Evolutionary conservation across 768 basidiomycete species (phyloP).

Genomic region (Macrocybe gigantea): DNA sequence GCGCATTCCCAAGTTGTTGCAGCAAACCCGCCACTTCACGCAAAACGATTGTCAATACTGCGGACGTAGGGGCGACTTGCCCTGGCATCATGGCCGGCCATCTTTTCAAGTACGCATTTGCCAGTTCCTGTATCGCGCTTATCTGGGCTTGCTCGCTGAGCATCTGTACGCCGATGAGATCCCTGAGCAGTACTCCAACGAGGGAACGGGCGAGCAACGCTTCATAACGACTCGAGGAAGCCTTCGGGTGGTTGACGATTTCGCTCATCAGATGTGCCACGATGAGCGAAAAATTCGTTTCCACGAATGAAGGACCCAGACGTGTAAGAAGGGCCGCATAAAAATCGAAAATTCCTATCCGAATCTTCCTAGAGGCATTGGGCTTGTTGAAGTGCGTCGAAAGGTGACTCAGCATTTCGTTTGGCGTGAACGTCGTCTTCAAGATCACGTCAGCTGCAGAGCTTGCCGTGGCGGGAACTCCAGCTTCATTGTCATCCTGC

Average conservation of each 20-base stretch:
- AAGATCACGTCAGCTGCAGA: conserved; percentile 46
- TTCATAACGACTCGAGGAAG: conserved; percentile 61
- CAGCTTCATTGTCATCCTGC: conserved; percentile 55
- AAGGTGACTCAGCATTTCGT: conserved; percentile 79
- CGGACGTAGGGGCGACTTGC: conserved; percentile 59
- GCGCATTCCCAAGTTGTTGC: conserved; percentile 88
- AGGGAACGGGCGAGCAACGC: conserved; percentile 63
- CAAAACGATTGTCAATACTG: conserved; percentile 68
- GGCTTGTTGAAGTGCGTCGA: conserved; percentile 79
- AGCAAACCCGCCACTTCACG: conserved; percentile 83
- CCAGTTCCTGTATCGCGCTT: conserved; percentile 80
- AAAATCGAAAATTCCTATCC: conserved; percentile 85
- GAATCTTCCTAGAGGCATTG: conserved; percentile 57
- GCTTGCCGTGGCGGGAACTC: conserved; percentile 30
- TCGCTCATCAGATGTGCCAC: conserved; percentile 75
- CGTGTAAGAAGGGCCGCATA: conserved; percentile 73
- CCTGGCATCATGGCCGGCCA: conserved; percentile 95
- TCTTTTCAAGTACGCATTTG: conserved; percentile 74
- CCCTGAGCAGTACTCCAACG: conserved; percentile 73
- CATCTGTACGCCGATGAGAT: conserved; percentile 84
- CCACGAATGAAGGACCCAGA: conserved; percentile 75
- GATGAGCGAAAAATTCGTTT: conserved; percentile 76
- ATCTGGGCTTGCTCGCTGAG: conserved; percentile 94
- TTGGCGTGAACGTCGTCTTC: conserved; percentile 64
- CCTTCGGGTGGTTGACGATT: conserved; percentile 58